Base-by-base conservation (phyloP, 306 rosid species). In the Canavalia ensiformis region DNA sequence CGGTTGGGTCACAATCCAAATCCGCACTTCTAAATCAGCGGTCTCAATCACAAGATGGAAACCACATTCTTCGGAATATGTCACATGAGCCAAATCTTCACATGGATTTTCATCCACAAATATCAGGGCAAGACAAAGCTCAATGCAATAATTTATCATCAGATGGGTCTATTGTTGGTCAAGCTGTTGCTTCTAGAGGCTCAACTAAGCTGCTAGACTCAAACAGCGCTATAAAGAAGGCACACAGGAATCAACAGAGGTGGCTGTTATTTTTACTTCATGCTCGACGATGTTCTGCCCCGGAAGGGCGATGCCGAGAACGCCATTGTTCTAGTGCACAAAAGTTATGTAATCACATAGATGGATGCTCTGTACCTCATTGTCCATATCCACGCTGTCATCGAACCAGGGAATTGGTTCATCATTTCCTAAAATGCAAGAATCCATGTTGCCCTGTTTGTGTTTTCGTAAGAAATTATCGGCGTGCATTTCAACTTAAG, bases 181-280 rank as follows among this genome's bases (percentile, higher is more conserved):
- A 86, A 87, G 72, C 86, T 79, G 92, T 77, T 82, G 75, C 80
- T 30, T 63, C 90, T 64, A 87, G 87, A 83, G 86, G 81, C 64
- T 75, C 85, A 50, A 34, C 88, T 72, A 88, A 84, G 83, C 83
- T 78, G 58, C 81, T 74, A 49, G 92, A 87, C 82, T 45, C 85
- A 6, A 60, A 60, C 9, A 74, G 41, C 81, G 71, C 64, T 63
- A 51, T 51, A n/a, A 76, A 83, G 10, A 84, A 51, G 29, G 88
- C 84, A 28, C 91, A 83, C 67, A 72, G 77, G 79, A 90, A 92
- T 86, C 99, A 96, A 79, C 98, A 89, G 81, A 90, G 85, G 80
- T 96, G 99, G 99, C 97, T 96, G 84, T 80, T 96, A 81, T 96
- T 96, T 87, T 80, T 96, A 67, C 84, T 87, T 57, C 99, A 96